Base-by-base conservation (phyloP, 768 basidiomycete species). In the Artomyces pyxidatus region DNA sequence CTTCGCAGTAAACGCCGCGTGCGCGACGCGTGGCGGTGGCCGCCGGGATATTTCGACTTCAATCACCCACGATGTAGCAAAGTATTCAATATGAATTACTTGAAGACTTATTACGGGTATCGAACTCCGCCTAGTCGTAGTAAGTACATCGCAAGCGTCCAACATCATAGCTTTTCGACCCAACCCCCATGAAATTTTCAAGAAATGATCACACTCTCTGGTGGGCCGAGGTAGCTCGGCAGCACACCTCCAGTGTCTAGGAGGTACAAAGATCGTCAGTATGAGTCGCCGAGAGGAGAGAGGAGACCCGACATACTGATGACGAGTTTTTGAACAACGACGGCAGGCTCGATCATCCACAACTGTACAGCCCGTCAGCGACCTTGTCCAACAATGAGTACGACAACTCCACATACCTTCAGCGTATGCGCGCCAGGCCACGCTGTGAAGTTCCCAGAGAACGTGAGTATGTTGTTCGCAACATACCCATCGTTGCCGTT, bases 211-310 rank as follows among this genome's bases (percentile, higher is more conserved):
- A 68, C 59, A 59, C 78, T 80, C 61, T 83, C 81, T 2, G 81
- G 79, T 28, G 81, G 81, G 6, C 81, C 81, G 28, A 84, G 68
- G 58, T 81, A 84, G 54, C 78, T 81, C 0, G 72, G 62, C 41
- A 62, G 55, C 6, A 82, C 67, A 16, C 76, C 77, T 29, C 80
- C 80, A 21, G 76, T 71, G 61, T 82, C 81, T 40, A 21, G 14
- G 11, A 3, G 19, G 25, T 16, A 37, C 30, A 28, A 19, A 40
- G 27, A 30, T n/a, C 6, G 60, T 64, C n/a, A n/a, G n/a, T n/a
- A n/a, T n/a, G n/a, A n/a, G n/a, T n/a, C n/a, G n/a, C n/a, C n/a
- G n/a, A 37, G 35, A 37, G 35, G 35, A 10, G 35, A 37, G 35
- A 8, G 3, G 35, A 12, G 14, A 37, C 14, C 35, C 14, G 14